phyloP scores from a whole-genome alignment of 192 early-diverging fungal species.

The Lobosporangium transversale region DNA sequence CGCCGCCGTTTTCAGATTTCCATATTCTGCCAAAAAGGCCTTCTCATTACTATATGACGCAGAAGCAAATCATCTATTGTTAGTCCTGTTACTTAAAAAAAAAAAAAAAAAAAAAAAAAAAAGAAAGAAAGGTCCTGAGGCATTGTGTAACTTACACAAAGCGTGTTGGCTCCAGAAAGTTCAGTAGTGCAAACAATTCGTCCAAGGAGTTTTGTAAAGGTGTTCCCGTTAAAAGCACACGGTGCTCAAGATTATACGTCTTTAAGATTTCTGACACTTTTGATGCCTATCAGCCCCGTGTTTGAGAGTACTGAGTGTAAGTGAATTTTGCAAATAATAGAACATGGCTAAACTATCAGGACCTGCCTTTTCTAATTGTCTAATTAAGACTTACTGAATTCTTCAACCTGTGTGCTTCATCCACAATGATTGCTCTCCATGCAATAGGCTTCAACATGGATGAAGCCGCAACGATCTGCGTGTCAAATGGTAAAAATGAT shows the following conservation, averaged over 20 bases:
- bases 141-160: conserved; percentile 57
- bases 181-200: conserved; percentile 84
- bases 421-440: conserved; percentile 80
- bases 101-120: neutral
- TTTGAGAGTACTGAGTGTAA: no score
- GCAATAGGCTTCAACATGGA: conserved; percentile 73
- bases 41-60: conserved; percentile 59
- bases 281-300: conserved; percentile 64
- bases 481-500: neutral
- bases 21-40: conserved; percentile 76
- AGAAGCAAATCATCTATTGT: neutral
- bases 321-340: no score
- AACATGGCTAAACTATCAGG: no score
- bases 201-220: conserved; percentile 86
- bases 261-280: conserved; percentile 83
- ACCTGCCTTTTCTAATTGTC: no score
- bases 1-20: conserved; percentile 70
- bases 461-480: conserved; percentile 64
- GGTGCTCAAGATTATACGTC: conserved; percentile 79
- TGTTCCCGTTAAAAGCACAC: conserved; percentile 84
- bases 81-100: neutral
- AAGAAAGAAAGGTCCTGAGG: conserved; percentile 1
- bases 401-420: conserved; percentile 90
- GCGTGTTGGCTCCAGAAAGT: conserved; percentile 81
- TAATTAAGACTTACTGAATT: conserved; percentile 76